Evolutionary conservation across 257 asterid genomes (phyloP), one percentile per base, ranked within the genome.

Genomic region (Scutellaria baicalensis): DNA sequence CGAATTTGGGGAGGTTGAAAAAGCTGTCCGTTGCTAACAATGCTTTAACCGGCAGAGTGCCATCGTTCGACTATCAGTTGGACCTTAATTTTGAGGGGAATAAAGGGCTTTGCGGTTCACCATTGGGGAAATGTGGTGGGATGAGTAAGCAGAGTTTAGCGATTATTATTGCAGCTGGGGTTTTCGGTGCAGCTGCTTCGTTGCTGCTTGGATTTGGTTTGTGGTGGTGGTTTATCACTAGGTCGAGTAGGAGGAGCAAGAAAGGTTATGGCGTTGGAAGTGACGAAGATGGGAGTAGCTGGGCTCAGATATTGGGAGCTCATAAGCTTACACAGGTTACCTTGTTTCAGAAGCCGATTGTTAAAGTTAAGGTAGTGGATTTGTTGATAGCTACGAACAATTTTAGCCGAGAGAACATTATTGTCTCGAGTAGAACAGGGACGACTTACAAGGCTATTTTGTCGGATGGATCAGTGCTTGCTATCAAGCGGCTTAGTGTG

Each of bases 81-180:
- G 80, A 77, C 68, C 74, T 75, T 21, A 59, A 81, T 68, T 82
- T 77, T 33, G 76, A 60, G 9, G 97, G 97, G 5, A 91, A 88
- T 50, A 56, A 59, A 13, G 93, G 91, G 20, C 91, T 94, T 7
- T 91, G 97, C 60, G 96, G 96, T 12, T 86, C 83, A 4, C 64
- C 79, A 0, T 74, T 86, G 51, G 92, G 90, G 40, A 87, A 86
- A 77, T 89, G 99, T 40, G 96, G 97, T 12, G 93, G 97, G 23
- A 64, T 88, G 86, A 86, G 91, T 59, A 91, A 86, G 83, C 77
- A 78, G 72, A 94, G 77, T 61, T 52, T 91, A 68, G 95, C 89
- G 0, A 89, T 89, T 35, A 94, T 94, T 47, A 86, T 91, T 39
- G 93, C 96, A 0, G 93, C 97, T 0, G 97, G 99, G 38, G 97